These are phyloP conservation scores for Curvularia sp. DNA, from an alignment of 2,329 filamentous ascomycete species.

Conservation along the genomic window DNA sequence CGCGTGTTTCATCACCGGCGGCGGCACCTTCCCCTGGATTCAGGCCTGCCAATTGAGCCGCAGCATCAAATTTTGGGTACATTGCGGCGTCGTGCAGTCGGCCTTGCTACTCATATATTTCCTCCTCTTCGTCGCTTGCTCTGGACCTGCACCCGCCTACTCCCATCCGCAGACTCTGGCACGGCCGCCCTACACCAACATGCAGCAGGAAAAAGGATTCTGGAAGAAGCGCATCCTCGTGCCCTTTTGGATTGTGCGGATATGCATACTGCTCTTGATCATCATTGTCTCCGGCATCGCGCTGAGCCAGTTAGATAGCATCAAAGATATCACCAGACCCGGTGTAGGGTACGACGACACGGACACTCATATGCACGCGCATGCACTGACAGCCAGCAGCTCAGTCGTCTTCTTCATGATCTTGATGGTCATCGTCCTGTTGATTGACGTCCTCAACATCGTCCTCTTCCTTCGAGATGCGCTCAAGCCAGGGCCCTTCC, in stretches of 20 bases:
- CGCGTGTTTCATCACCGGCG: conserved; percentile 32
- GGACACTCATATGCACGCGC: neutral
- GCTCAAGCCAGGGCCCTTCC: conserved; percentile 43
- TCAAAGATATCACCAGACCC: conserved; percentile 28
- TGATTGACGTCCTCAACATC: conserved; percentile 47
- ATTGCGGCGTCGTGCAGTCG: conserved; percentile 9
- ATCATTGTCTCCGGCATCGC: conserved; percentile 38
- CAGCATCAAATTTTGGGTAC: conserved; percentile 18
- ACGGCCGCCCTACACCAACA: conserved; percentile 17
- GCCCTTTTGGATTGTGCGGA: conserved; percentile 47
- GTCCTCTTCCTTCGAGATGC: conserved; percentile 43
- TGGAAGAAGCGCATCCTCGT: conserved; percentile 51
- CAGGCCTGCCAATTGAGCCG: conserved; percentile 21
- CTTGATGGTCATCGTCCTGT: conserved; percentile 41
- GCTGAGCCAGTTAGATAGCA: conserved; percentile 28
- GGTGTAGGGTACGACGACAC: conserved; percentile 29
- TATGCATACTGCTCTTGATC: conserved; percentile 44
- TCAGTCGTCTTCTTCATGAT: conserved; percentile 42
- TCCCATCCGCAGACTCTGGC: neutral
- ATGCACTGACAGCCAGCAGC: conserved; percentile 33
- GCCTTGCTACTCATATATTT: conserved; percentile 7
- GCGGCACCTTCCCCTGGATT: conserved; percentile 29
- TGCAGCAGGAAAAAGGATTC: conserved; percentile 31
- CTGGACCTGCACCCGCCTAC: neutral
- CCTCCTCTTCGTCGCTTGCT: conserved; percentile 1